Percentiles rank a stretch among this genome's conserved stretches.
These are phyloP conservation scores for Venturia pyrina DNA, from an alignment of 2,329 filamentous ascomycete genomes.

Conservation along the genomic window DNA sequence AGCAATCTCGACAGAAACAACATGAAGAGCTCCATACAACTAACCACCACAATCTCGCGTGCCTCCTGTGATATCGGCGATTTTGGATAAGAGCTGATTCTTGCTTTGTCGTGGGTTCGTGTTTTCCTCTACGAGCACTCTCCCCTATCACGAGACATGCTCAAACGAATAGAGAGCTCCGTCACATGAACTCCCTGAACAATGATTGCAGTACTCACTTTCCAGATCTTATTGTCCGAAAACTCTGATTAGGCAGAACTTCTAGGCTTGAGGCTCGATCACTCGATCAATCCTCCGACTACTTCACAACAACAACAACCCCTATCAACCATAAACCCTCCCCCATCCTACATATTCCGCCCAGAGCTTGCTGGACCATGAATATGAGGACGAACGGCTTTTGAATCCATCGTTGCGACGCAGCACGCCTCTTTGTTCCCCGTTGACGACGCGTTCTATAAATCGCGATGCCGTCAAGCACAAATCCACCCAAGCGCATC, in stretches of 20 bases:
- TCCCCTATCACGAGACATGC: background rate
- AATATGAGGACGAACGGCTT: background rate
- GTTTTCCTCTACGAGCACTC: background rate
- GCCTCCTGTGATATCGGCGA: background rate
- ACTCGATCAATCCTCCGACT: background rate
- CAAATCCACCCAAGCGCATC: constrained; percentile 14
- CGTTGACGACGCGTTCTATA: background rate
- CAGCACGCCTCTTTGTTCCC: background rate
- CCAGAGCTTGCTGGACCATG: constrained; percentile 1
- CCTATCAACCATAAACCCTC: background rate
- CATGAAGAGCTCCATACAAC: background rate
- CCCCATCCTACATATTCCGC: background rate
- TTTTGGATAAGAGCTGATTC: background rate
- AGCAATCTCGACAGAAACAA: background rate
- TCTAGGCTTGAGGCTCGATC: background rate
- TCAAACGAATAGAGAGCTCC: background rate
- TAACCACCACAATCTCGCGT: background rate
- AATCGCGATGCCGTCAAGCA: background rate
- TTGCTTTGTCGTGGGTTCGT: background rate
- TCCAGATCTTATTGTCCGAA: background rate
- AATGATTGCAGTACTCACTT: background rate
- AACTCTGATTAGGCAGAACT: background rate
- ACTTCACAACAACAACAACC: background rate
- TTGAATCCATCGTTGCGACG: background rate
- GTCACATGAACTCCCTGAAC: background rate